Evolutionary conservation across 768 basidiomycete genomes (phyloP).

Genomic region (Imleria badia): DNA sequence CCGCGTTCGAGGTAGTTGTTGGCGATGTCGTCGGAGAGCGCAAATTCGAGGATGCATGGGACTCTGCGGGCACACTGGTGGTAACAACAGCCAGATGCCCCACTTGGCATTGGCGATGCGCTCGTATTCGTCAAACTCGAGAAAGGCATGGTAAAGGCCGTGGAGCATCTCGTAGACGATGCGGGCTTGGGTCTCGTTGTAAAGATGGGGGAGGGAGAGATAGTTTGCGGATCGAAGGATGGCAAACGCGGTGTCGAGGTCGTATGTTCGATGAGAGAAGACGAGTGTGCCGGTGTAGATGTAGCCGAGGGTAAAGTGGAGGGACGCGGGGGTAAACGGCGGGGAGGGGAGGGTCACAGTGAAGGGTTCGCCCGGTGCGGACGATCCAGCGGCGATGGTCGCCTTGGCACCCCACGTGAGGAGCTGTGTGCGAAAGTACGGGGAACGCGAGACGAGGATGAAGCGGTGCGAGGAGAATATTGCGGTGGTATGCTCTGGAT

Average conservation of each 20-base stretch:
- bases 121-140: slow-evolving; percentile 80
- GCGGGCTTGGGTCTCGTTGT: slow-evolving; percentile 77
- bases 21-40: slow-evolving; percentile 71
- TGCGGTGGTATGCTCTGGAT: slow-evolving; percentile 70
- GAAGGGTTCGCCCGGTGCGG: slow-evolving; percentile 42
- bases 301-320: slow-evolving; percentile 93
- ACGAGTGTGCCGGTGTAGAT: slow-evolving; percentile 93
- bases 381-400: slow-evolving; percentile 28
- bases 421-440: slow-evolving; percentile 85
- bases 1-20: slow-evolving; percentile 70
- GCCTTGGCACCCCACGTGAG: slow-evolving; percentile 56
- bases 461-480: slow-evolving; percentile 93
- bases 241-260: slow-evolving; percentile 87
- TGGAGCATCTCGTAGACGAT: slow-evolving; percentile 89
- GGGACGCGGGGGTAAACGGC: slow-evolving; percentile 91
- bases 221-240: slow-evolving; percentile 84
- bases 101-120: slow-evolving; percentile 69
- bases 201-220: slow-evolving; percentile 70
- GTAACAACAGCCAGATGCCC: slow-evolving; percentile 82
- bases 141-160: slow-evolving; percentile 82
- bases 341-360: slow-evolving; percentile 81
- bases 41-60: slow-evolving; percentile 83
- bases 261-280: slow-evolving; percentile 91
- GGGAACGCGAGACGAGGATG: slow-evolving; percentile 83
- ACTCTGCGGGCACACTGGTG: slow-evolving; percentile 78